phyloP scores from a whole-genome alignment of 345 rosid genomes.

The Gossypium stocksii region DNA sequence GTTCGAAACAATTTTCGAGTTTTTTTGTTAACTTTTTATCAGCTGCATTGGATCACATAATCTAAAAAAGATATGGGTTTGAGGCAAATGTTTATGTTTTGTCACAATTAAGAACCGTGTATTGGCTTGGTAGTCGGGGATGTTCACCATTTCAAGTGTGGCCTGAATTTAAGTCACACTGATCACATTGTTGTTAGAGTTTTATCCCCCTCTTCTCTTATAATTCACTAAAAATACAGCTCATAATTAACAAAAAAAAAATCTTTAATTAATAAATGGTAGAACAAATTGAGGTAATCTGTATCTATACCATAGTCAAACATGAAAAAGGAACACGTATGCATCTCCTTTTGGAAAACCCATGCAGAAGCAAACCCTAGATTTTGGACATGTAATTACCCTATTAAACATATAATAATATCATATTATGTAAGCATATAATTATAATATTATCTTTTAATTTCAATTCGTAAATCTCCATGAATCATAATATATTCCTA shows the following conservation, averaged over 20 bases:
- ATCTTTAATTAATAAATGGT: no score
- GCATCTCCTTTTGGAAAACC: conserved; percentile 26
- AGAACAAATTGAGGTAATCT: no score
- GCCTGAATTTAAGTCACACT: accelerated
- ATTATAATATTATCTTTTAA: neutral
- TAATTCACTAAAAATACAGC: no score
- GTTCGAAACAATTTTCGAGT: no score
- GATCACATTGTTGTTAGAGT: accelerated
- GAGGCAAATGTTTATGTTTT: conserved; percentile 15
- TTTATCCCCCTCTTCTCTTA: no score
- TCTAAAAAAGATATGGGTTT: neutral
- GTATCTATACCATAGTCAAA: neutral
- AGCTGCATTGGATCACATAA: conserved; percentile 24
- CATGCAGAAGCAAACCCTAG: conserved; percentile 25
- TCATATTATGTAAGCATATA: conserved; percentile 6
- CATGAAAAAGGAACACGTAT: conserved; percentile 16
- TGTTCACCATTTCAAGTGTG: accelerated
- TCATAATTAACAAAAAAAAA: no score
- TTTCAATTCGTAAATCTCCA: neutral
- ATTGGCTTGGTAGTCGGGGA: no score
- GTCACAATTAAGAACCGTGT: neutral
- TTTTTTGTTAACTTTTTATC: no score
- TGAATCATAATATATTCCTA: neutral
- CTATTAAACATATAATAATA: conserved; percentile 10
- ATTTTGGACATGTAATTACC: conserved; percentile 27